Evolutionary conservation across 2,329 filamentous ascomycete species (phyloP).

Genomic region (Talaromyces islandicus): DNA sequence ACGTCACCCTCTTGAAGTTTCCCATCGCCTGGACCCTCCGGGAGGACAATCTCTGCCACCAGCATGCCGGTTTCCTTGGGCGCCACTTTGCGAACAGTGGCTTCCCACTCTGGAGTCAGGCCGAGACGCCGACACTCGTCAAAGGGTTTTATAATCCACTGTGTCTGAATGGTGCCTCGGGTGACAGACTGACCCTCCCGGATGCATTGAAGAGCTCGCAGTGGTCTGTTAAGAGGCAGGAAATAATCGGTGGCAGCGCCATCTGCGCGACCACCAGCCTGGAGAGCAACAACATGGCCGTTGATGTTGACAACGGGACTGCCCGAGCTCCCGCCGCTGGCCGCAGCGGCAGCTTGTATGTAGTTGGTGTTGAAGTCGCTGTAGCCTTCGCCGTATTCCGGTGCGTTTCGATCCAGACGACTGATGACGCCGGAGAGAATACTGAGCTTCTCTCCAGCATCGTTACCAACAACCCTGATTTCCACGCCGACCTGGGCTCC

Average conservation of each 20-base stretch:
- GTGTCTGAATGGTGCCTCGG: constrained; percentile 96
- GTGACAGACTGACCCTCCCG: constrained; percentile 68
- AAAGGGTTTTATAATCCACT: constrained; percentile 95
- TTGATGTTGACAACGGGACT: constrained; percentile 96
- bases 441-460: constrained; percentile 96
- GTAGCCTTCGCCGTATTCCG: constrained; percentile 96
- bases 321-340: constrained; percentile 95
- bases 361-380: constrained; percentile 96
- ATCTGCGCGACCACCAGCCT: constrained; percentile 89
- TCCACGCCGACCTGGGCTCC: constrained; percentile 82
- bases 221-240: constrained; percentile 81
- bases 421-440: constrained; percentile 97
- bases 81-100: constrained; percentile 72
- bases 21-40: constrained; percentile 76
- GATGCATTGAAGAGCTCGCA: constrained; percentile 80
- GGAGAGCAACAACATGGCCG: constrained; percentile 83
- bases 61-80: constrained; percentile 96
- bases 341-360: constrained; percentile 95
- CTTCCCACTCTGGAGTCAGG: constrained; percentile 78
- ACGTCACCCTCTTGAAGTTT: constrained; percentile 95
- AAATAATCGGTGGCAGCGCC: constrained; percentile 98
- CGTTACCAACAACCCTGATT: constrained; percentile 95
- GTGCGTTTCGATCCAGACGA: constrained; percentile 89
- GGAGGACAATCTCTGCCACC: constrained; percentile 89
- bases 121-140: constrained; percentile 92